Evolutionary conservation across 345 rosid species (phyloP), one percentile per base, ranked within the genome.

Genomic region (Murraya koenigii): DNA sequence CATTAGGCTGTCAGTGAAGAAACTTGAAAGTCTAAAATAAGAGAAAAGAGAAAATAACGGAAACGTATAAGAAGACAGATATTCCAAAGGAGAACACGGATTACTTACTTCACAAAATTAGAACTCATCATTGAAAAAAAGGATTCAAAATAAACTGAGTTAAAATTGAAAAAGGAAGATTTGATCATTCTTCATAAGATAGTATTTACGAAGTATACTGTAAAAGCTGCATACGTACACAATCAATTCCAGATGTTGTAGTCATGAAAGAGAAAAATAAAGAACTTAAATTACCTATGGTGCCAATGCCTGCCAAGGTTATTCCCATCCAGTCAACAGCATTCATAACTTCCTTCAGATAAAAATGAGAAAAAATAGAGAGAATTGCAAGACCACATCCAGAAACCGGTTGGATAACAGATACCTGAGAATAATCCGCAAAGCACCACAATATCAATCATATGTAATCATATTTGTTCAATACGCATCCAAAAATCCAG

Each of bases 351-450:
- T 96, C 99, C 89, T 94, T 90, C 39, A 96, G 79, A 84, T 96
- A 96, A 87, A 96, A 96, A 84, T 94, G 98, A 14, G 98, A 94
- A 82, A 96, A 94, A 72, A 96, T 80, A 0, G 90, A 96, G 80
- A 96, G 98, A 80, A 96, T 85, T 25, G 97, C 98, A 49, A 96
- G 98, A 69, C 99, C 98, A 82, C 97, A 92, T 61, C 99, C 98
- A 54, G 98, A 96, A 82, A 96, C 98, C 25, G 99, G 99, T 75
- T 96, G 98, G 79, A 96, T 93, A 69, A 94, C 92, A 65, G 99
- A 96, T 39, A 96, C 97, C 99, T 96, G 84, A 67, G 61, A 77
- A 69, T 52, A 83, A 71, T 33, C 62, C 44, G 14, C 22, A 55
- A 54, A 70, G 59, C 59, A 22, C 62, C 30, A 22, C 3, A 72